These are phyloP conservation scores for Orbilia javanica DNA, from an alignment of 2,329 filamentous ascomycete genomes.

Conservation along the genomic window DNA sequence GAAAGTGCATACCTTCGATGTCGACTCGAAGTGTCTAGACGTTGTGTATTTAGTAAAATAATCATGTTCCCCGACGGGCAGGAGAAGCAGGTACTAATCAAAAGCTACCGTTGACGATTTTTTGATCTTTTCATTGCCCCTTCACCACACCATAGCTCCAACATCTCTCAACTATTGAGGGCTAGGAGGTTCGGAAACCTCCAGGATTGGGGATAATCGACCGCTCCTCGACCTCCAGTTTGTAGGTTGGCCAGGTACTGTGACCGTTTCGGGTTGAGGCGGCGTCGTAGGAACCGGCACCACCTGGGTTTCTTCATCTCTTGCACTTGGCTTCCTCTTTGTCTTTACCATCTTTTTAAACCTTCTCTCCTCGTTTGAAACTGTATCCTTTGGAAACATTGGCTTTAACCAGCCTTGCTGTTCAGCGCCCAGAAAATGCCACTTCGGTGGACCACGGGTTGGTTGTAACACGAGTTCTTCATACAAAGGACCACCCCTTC, in stretches of 20 bases:
- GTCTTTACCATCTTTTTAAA: too few relatives aligned
- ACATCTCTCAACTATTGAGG: neutral
- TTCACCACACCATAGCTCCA: too few relatives aligned
- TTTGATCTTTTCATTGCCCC: too few relatives aligned
- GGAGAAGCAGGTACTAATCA: too few relatives aligned
- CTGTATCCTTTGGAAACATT: neutral
- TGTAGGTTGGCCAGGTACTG: neutral
- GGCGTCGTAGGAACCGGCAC: too few relatives aligned
- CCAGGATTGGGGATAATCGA: neutral
- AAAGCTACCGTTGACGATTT: too few relatives aligned
- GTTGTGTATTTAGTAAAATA: too few relatives aligned
- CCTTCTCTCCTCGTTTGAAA: too few relatives aligned
- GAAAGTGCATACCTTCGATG: too few relatives aligned
- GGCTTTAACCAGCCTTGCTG: slow-evolving; percentile 1
- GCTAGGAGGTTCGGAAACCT: neutral
- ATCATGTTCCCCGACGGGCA: too few relatives aligned
- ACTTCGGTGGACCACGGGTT: neutral
- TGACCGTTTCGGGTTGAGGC: neutral
- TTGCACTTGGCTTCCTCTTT: neutral
- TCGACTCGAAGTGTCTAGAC: too few relatives aligned
- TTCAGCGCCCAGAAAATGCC: neutral
- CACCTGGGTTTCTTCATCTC: neutral
- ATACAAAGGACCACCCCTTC: neutral
- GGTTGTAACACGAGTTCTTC: neutral
- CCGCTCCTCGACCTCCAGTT: too few relatives aligned